Base-by-base conservation (phyloP, 495 filamentous ascomycete genomes). In the Chlorociboria aeruginascens region DNA sequence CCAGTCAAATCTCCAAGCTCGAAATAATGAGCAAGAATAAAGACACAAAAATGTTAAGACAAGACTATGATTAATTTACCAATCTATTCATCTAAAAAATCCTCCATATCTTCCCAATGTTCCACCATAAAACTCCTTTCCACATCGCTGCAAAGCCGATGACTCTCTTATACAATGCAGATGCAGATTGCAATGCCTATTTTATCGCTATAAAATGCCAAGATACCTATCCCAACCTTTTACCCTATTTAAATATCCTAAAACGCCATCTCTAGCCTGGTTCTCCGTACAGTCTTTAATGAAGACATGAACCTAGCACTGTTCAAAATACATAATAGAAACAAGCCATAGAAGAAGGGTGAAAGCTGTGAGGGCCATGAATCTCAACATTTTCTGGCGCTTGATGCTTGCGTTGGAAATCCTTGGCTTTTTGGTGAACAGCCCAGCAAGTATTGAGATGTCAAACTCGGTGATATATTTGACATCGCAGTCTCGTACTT, bases 401-500 rank as follows among this genome's bases (percentile, higher is more conserved):
- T 6, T 11, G 16, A 47, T 32, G 1, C 36, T 35, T 1, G 46
- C 3, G 29, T 28, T 41, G 6, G 9, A 7, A 2, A 4, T 39
- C 25, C 1, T 25, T 38, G 14, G 3, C 9, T 40, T 47, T 11
- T 39, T 35, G 14, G 14, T 17, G 34, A 55, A 55, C 40, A 59
- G 46, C 1, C 43, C 52, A 41, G 30, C 11, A 3, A 58, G 28
- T 11, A 3, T 50, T n/a, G 51, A 47, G 25, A 51, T 37, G 33
- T 59, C 16, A 31, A 52, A 55, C 8, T 50, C 49, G 8, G 58
- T 60, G 37, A 76, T 66, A 57, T 76, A 76, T 20, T 69, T 58
- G 29, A 77, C 48, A 48, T 77, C 74, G 32, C 63, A 66, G 7
- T 75, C 69, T 16, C 74, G 65, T 16, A 65, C 60, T 54, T 93